A percentile compares a stretch with the other conserved stretches of the same genome.
Conservation (phyloP, 345 rosid species). For the Camelina laxa region DNA sequence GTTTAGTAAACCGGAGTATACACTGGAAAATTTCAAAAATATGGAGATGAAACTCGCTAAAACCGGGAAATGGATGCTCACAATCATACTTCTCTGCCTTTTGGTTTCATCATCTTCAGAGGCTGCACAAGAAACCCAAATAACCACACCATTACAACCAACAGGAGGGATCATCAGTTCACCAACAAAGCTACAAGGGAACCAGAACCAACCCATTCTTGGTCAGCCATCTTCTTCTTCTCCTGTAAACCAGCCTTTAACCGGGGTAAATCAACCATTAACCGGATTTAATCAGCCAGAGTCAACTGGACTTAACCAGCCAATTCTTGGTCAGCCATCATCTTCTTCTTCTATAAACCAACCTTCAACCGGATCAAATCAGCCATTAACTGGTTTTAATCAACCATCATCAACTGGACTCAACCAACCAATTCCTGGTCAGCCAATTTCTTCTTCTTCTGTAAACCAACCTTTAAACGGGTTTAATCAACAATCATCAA, state of each 20-base stretch:
- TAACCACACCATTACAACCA: conserved; percentile 47
- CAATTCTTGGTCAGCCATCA: conserved; percentile 47
- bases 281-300: conserved; percentile 47
- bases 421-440: conserved; percentile 50
- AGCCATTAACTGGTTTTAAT: conserved; percentile 47
- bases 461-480: conserved; percentile 52
- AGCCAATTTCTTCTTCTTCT: conserved; percentile 30
- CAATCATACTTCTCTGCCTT: conserved; percentile 38
- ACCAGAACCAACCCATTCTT: conserved; percentile 47
- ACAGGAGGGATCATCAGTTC: conserved; percentile 38
- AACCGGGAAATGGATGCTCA: conserved; percentile 30
- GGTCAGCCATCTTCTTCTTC: conserved; percentile 51
- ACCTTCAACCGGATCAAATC: conserved; percentile 49
- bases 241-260: conserved; percentile 50
- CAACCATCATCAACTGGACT: conserved; percentile 45
- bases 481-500: conserved; percentile 50
- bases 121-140: conserved; percentile 38
- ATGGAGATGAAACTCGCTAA: conserved; percentile 37
- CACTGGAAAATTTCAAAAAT: not conserved
- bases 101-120: conserved; percentile 35
- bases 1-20: conserved; percentile 19
- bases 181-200: conserved; percentile 34
- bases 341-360: conserved; percentile 50
- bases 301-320: conserved; percentile 43
- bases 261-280: conserved; percentile 50